Conservation (phyloP, 2,329 filamentous ascomycete genomes). For the Pseudopyrenochaeta lycopersici region DNA sequence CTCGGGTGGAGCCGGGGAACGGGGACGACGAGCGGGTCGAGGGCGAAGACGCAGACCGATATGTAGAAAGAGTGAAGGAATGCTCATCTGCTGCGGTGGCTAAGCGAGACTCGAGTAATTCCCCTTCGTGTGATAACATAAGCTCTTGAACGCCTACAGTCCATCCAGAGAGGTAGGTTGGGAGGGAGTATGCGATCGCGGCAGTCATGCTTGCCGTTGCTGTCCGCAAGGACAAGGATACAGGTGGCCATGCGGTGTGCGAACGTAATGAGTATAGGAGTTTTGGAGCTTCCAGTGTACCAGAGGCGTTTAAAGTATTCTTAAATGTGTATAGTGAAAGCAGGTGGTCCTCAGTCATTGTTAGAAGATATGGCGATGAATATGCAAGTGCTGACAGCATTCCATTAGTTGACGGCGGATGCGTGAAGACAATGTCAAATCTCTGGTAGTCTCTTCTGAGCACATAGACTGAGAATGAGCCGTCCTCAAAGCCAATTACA, state of each 20-base stretch:
- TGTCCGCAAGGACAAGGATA: constrained; percentile 83
- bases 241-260: constrained; percentile 77
- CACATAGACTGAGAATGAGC: constrained; percentile 71
- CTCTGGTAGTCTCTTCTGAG: constrained; percentile 58
- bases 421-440: constrained; percentile 65
- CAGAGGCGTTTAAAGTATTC: constrained; percentile 13
- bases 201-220: constrained; percentile 73
- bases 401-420: constrained; percentile 70
- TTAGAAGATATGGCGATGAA: constrained; percentile 78
- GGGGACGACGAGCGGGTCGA: constrained; percentile 37
- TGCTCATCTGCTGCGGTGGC: constrained; percentile 61
- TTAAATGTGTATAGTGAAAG: constrained; percentile 78
- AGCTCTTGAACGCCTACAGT: constrained; percentile 92
- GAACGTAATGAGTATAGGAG: constrained; percentile 83
- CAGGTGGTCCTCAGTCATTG: constrained; percentile 76
- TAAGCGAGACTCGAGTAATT: constrained; percentile 59
- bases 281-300: constrained; percentile 55
- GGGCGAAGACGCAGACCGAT: constrained; percentile 35
- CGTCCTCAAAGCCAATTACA: constrained; percentile 49
- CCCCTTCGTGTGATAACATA: constrained; percentile 65
- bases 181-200: constrained; percentile 86
- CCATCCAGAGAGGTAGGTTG: constrained; percentile 80
- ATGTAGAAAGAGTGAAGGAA: constrained; percentile 52
- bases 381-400: constrained; percentile 76
- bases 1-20: constrained; percentile 35